Percentiles rank a stretch among this genome's conserved stretches.
Conservation (phyloP, 2,329 filamentous ascomycete species). For the Paraphaeosphaeria minitans region DNA sequence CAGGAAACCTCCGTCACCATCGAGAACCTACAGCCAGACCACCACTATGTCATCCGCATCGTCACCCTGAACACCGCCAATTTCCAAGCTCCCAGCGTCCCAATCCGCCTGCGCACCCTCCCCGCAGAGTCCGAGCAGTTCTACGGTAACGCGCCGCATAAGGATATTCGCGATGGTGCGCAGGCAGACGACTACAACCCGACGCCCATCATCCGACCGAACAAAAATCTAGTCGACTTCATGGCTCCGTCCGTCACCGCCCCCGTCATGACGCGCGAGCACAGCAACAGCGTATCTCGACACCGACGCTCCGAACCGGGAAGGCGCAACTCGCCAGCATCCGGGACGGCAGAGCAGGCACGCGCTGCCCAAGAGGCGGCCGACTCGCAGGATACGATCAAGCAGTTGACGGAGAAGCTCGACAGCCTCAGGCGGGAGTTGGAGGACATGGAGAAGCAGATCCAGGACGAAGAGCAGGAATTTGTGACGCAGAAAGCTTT, state of each 20-base stretch:
- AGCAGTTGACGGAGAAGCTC: constrained; percentile 80
- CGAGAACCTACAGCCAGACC: constrained; percentile 80
- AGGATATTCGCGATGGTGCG: constrained; percentile 50
- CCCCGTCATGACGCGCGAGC: constrained; percentile 68
- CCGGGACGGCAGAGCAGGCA: constrained; percentile 49
- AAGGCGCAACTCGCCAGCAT: constrained; percentile 76
- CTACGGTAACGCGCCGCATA: constrained; percentile 56
- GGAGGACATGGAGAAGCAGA: constrained; percentile 74
- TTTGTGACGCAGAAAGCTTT: constrained; percentile 52
- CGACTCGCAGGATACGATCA: constrained; percentile 57
- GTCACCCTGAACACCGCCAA: constrained; percentile 90
- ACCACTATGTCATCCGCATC: constrained; percentile 92
- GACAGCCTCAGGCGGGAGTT: constrained; percentile 82
- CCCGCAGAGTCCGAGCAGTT: constrained; percentile 50
- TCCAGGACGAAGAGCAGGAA: constrained; percentile 64
- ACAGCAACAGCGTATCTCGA: constrained; percentile 59
- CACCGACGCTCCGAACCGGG: constrained; percentile 71
- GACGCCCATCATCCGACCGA: constrained; percentile 58
- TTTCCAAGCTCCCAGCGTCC: constrained; percentile 86
- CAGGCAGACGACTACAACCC: constrained; percentile 54
- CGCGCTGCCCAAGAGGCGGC: constrained; percentile 44
- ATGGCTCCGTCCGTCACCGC: constrained; percentile 66
- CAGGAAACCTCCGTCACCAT: constrained; percentile 89
- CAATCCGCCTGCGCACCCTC: constrained; percentile 80
- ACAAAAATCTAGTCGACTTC: constrained; percentile 63